Evolutionary conservation across 371 early-diverging fungal genomes (phyloP).

Genomic region (Mucor circinelloides): DNA sequence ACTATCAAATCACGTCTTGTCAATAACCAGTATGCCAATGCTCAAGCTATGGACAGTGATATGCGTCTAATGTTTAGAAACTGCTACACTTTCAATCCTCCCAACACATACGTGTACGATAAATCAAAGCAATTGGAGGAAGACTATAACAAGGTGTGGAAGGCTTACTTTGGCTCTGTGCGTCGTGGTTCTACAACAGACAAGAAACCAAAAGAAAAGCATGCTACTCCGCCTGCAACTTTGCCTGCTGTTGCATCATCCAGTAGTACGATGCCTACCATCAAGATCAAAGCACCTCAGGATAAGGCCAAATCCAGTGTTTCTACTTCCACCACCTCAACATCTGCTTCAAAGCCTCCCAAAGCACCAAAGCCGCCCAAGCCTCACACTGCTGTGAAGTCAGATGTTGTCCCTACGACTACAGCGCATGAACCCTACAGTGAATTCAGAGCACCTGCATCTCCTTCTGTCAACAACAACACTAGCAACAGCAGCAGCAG

Average conservation of each 20-base stretch:
- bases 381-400: background rate
- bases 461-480: background rate
- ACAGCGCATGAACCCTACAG: background rate
- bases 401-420: background rate
- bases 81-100: slow-evolving; percentile 75
- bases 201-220: slow-evolving; percentile 21
- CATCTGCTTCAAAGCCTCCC: background rate
- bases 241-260: background rate
- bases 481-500: background rate
- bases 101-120: slow-evolving; percentile 74
- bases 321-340: background rate
- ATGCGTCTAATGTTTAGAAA: slow-evolving; percentile 56
- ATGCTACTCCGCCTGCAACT: background rate
- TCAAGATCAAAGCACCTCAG: slow-evolving; percentile 2
- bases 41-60: slow-evolving; percentile 51
- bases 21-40: slow-evolving; percentile 40
- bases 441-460: background rate
- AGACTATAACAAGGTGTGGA: slow-evolving; percentile 62
- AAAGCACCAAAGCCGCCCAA: slow-evolving; percentile 10
- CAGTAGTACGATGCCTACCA: background rate
- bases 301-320: background rate
- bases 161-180: slow-evolving; percentile 37
- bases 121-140: slow-evolving; percentile 62
- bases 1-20: slow-evolving; percentile 82
- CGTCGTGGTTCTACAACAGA: slow-evolving; percentile 9